Percentiles rank a stretch among this genome's conserved stretches.
phyloP scores from a whole-genome alignment of 2,329 filamentous ascomycete genomes.

The Periconia digitata region DNA sequence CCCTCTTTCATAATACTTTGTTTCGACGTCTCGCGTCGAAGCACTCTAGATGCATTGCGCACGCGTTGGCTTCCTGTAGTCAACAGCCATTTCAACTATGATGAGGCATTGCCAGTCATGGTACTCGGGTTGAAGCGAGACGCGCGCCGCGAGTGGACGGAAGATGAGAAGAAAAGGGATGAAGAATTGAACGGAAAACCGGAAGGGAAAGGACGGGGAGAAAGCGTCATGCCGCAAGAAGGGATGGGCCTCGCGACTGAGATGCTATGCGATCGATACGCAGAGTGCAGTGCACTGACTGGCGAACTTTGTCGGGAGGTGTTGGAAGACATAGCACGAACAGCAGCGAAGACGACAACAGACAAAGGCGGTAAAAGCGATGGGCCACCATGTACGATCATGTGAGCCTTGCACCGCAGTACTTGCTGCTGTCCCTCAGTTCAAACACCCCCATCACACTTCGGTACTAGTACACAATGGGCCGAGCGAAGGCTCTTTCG shows the following conservation, averaged over 20 bases:
- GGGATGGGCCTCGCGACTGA: slow-evolving; percentile 56
- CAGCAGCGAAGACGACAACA: slow-evolving; percentile 61
- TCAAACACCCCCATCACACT: too few relatives aligned
- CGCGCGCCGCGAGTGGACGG: slow-evolving; percentile 49
- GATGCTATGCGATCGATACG: slow-evolving; percentile 63
- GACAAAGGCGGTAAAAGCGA: slow-evolving; percentile 53
- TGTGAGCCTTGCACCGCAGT: slow-evolving; percentile 4
- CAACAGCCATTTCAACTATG: slow-evolving; percentile 55
- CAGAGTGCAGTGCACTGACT: slow-evolving; percentile 63
- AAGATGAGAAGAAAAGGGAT: slow-evolving; percentile 24
- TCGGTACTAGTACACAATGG: too few relatives aligned
- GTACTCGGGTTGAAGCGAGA: slow-evolving; percentile 63
- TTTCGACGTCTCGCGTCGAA: slow-evolving; percentile 59
- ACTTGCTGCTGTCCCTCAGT: neutral
- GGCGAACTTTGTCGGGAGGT: slow-evolving; percentile 62
- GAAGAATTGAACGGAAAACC: slow-evolving; percentile 28
- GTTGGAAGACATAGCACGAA: slow-evolving; percentile 61
- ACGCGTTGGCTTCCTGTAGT: slow-evolving; percentile 47
- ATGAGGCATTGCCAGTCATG: slow-evolving; percentile 58
- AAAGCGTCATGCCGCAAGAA: slow-evolving; percentile 55
- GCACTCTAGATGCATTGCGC: slow-evolving; percentile 52
- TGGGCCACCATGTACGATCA: slow-evolving; percentile 30
- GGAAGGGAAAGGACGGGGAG: slow-evolving; percentile 38
- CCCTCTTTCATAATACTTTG: slow-evolving; percentile 61
- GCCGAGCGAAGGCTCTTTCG: too few relatives aligned